These are phyloP conservation scores for Aureoboletus auriporus DNA, from an alignment of 768 basidiomycete species.

Conservation along the genomic window DNA sequence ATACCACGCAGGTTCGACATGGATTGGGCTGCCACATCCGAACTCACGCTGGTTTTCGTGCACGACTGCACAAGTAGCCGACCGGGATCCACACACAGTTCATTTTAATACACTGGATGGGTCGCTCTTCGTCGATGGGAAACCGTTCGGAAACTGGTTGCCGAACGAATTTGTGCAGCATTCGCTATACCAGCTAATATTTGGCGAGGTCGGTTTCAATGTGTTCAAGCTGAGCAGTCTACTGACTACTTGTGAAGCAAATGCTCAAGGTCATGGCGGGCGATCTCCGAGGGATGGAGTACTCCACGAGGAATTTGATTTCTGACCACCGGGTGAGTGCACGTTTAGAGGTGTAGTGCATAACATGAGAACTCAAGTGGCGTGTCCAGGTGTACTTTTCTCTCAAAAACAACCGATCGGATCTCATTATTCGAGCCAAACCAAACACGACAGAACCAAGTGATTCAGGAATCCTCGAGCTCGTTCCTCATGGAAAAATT, in stretches of 20 bases:
- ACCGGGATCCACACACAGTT: constrained; percentile 23
- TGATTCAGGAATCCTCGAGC: constrained; percentile 4
- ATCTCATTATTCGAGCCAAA: constrained; percentile 16
- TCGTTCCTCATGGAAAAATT: constrained; percentile 19
- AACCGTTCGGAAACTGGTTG: constrained; percentile 30
- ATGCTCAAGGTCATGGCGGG: too few relatives aligned
- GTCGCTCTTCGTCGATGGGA: constrained; percentile 38
- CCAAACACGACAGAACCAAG: too few relatives aligned
- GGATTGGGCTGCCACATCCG: constrained; percentile 17
- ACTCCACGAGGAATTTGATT: constrained; percentile 2
- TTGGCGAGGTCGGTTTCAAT: too few relatives aligned
- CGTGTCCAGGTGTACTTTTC: too few relatives aligned
- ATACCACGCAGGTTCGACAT: constrained; percentile 24
- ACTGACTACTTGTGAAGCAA: too few relatives aligned
- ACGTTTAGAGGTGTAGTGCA: neutral
- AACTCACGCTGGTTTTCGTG: constrained; percentile 29
- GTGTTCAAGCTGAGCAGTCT: too few relatives aligned
- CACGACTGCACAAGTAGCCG: constrained; percentile 14
- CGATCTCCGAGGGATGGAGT: too few relatives aligned
- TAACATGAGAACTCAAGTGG: too few relatives aligned
- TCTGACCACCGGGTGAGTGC: neutral
- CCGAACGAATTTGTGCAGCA: constrained; percentile 27
- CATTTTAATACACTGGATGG: constrained; percentile 41
- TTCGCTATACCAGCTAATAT: too few relatives aligned
- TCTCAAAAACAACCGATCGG: neutral